A percentile compares a stretch with the other conserved stretches of the same genome.
Conservation (phyloP, 192 early-diverging fungal genomes). For the Linnemannia exigua region DNA sequence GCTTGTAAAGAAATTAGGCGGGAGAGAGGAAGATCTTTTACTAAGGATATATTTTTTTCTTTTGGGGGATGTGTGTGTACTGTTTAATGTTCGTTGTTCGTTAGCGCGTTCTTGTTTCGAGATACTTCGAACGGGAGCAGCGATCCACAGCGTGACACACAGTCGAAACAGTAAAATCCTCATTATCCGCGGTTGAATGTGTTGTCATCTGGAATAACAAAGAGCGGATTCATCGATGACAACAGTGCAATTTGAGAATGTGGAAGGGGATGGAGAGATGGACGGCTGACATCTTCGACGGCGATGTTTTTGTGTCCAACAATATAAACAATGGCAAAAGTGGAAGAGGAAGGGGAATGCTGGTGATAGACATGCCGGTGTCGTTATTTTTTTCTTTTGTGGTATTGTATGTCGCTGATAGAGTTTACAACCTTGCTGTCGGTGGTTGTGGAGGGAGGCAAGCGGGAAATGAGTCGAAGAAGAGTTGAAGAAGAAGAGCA, state of each 20-base stretch:
- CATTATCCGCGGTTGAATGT: not conserved
- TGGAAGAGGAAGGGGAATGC: not conserved
- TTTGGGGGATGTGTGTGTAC: not conserved
- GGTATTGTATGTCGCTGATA: not conserved
- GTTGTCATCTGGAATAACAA: slow-evolving; percentile 4
- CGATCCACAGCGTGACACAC: not conserved
- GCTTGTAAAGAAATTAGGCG: slow-evolving; percentile 3
- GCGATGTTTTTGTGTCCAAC: not conserved
- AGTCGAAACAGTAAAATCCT: not conserved
- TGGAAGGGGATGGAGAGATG: not conserved
- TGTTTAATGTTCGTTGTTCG: not conserved
- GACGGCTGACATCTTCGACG: not conserved
- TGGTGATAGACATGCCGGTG: not conserved
- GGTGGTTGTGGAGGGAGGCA: not conserved
- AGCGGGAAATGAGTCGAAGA: not conserved
- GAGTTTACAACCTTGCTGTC: not conserved
- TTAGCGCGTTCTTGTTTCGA: no score
- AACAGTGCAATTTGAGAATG: not conserved
- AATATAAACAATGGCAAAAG: not conserved
- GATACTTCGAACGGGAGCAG: not conserved
- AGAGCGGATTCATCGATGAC: not conserved
- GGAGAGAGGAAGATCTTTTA: not conserved
- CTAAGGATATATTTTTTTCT: not conserved
- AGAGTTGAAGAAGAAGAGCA: not conserved
- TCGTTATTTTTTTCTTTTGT: not conserved